Evolutionary conservation across 2,329 filamentous ascomycete genomes (phyloP).

Genomic region (Harringtonia lauricola): DNA sequence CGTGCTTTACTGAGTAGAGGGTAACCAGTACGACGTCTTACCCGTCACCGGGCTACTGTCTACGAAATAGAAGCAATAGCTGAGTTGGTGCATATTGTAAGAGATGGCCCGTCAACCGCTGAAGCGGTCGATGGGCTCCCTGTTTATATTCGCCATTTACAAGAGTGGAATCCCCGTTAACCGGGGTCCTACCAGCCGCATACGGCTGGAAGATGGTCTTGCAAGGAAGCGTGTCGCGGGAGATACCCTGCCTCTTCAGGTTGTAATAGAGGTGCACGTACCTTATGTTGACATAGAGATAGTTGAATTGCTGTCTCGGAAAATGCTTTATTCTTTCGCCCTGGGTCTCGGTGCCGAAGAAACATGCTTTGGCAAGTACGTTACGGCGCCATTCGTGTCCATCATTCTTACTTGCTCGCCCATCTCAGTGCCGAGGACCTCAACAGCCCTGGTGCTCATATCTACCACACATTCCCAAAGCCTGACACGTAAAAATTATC

Average conservation of each 20-base stretch:
- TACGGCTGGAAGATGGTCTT: constrained; percentile 26
- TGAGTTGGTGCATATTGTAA: too few relatives aligned
- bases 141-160: too few relatives aligned
- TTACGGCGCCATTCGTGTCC: constrained; percentile 7
- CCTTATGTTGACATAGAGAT: constrained; percentile 43
- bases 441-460: constrained; percentile 8
- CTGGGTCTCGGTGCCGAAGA: constrained; percentile 6
- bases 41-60: too few relatives aligned
- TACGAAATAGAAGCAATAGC: too few relatives aligned
- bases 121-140: too few relatives aligned
- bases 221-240: constrained; percentile 42
- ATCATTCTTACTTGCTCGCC: constrained; percentile 5
- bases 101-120: too few relatives aligned
- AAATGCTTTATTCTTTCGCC: constrained; percentile 5
- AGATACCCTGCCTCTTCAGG: constrained; percentile 40
- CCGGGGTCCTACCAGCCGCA: too few relatives aligned
- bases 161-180: too few relatives aligned
- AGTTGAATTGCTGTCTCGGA: constrained; percentile 34
- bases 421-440: constrained; percentile 1
- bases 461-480: too few relatives aligned
- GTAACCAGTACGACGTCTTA: too few relatives aligned
- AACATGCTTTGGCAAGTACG: constrained; percentile 4
- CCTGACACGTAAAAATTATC: too few relatives aligned
- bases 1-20: too few relatives aligned
- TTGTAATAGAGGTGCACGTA: constrained; percentile 49